Evolutionary conservation across 1,284 basidiomycete genomes (phyloP), one percentile per base, ranked within the genome.

Genomic region (Porogramme epimiltina): DNA sequence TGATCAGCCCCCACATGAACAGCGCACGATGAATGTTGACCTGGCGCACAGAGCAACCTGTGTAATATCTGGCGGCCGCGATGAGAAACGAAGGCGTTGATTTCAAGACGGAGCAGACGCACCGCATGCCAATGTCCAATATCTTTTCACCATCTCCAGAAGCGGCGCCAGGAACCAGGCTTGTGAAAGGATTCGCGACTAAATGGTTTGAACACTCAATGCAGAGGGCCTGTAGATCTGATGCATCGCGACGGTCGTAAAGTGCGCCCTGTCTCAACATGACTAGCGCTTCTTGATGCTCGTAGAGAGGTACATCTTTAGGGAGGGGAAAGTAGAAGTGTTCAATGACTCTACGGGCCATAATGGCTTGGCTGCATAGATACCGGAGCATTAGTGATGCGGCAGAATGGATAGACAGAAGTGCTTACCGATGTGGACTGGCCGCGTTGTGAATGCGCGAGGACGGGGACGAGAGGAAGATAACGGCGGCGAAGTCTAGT

Each of bases 101-200:
- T n/a, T n/a, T n/a, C n/a, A n/a, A n/a, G n/a, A 31, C 28, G 28
- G 28, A 31, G n/a, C 22, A 23, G 31, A 28, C 25, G 23, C 20
- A 53, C 51, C 51, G 42, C 13, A 53, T 25, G 8, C 42, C 51
- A 18, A 45, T 40, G 9, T 53, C 51, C 31, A 53, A 42, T 8
- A 53, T 39, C 20, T 44, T 45, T n/a, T 53, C 46, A 9, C 38
- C 42, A 19, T 53, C 51, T 10, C 47, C 43, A 1, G 13, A 22
- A 11, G 48, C 31, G n/a, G 41, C 45, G 2, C 43, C 42, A 8
- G 28, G 28, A 2, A 49, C 10, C 2, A 52, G 26, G 25, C 37
- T 41, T 1, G 15, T 20, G n/a, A 39, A 43, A 1, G 42, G 38
- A 16, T 33, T 40, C n/a, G 11, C 18, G 8, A 25, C 10, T 23